Percentiles rank a stretch among this genome's conserved stretches.
Evolutionary conservation across 2,329 filamentous ascomycete species (phyloP).

Genomic region (Xylaria sp.): DNA sequence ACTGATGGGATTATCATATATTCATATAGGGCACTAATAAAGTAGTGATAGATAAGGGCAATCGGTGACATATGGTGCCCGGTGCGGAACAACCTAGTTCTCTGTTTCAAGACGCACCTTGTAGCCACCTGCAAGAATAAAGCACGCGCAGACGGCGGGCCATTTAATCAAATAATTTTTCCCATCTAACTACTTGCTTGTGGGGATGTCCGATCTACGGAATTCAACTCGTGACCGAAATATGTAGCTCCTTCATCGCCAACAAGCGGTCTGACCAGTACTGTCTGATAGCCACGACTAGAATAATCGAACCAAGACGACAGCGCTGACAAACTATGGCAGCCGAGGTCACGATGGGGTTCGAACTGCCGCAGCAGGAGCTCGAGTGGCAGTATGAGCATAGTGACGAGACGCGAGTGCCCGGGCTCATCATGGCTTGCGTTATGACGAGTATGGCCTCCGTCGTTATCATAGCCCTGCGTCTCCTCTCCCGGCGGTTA

Average conservation of each 20-base stretch:
- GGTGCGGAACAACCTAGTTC: background rate
- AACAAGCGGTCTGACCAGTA: constrained; percentile 8
- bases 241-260: constrained; percentile 9
- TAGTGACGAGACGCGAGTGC: constrained; percentile 21
- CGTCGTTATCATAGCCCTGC: constrained; percentile 21
- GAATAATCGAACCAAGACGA: background rate
- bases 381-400: constrained; percentile 33
- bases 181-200: background rate
- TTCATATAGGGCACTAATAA: background rate
- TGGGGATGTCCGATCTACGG: background rate
- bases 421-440: constrained; percentile 25
- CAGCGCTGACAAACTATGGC: constrained; percentile 7
- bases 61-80: constrained; percentile 5
- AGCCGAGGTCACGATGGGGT: constrained; percentile 12
- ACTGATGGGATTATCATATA: background rate
- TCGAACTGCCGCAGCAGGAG: constrained; percentile 10
- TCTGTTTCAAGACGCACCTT: constrained; percentile 22
- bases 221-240: constrained; percentile 1
- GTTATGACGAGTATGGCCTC: constrained; percentile 17
- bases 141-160: background rate
- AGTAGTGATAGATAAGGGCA: background rate
- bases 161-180: constrained; percentile 3
- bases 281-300: background rate
- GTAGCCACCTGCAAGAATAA: background rate
- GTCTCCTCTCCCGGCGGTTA: constrained; percentile 27